Evolutionary conservation across 1,284 basidiomycete species (phyloP).

Genomic region (Fomitopsis betulina): DNA sequence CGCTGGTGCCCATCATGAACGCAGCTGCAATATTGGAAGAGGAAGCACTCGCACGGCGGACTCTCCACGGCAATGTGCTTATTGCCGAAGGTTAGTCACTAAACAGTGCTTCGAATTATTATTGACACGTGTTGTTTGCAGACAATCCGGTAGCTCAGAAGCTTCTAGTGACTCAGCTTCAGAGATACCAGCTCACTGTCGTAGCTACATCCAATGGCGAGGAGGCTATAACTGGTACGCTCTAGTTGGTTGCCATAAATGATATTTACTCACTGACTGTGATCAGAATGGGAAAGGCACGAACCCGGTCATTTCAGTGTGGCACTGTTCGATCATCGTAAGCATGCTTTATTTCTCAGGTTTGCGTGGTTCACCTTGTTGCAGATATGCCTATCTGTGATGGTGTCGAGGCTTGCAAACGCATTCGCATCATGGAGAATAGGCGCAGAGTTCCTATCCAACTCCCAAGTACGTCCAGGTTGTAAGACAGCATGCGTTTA

Average conservation of each 20-base stretch:
- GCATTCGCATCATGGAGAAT: conserved; percentile 53
- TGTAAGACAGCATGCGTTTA: background rate
- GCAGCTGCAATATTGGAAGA: conserved; percentile 43
- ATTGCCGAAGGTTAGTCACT: conserved; percentile 56
- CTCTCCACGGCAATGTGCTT: conserved; percentile 59
- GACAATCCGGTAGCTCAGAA: conserved; percentile 68
- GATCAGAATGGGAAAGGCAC: conserved; percentile 59
- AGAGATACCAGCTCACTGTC: conserved; percentile 55
- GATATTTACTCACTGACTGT: background rate
- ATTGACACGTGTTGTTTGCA: conserved; percentile 20
- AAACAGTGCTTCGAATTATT: background rate
- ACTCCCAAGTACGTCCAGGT: conserved; percentile 50
- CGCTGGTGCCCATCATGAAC: conserved; percentile 30
- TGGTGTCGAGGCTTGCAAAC: conserved; percentile 67
- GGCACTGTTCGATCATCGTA: conserved; percentile 70
- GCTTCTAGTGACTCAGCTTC: conserved; percentile 59
- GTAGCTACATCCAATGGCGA: conserved; percentile 60
- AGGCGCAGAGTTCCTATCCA: conserved; percentile 42
- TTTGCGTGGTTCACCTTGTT: background rate
- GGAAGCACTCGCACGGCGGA: conserved; percentile 41
- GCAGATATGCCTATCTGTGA: conserved; percentile 74
- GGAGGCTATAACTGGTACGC: conserved; percentile 54
- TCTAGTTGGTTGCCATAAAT: background rate
- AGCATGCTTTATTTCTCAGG: conserved; percentile 19
- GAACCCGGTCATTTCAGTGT: conserved; percentile 63